Evolutionary conservation across 2,329 filamentous ascomycete genomes (phyloP).

Genomic region (Pestalotiopsis sp.): DNA sequence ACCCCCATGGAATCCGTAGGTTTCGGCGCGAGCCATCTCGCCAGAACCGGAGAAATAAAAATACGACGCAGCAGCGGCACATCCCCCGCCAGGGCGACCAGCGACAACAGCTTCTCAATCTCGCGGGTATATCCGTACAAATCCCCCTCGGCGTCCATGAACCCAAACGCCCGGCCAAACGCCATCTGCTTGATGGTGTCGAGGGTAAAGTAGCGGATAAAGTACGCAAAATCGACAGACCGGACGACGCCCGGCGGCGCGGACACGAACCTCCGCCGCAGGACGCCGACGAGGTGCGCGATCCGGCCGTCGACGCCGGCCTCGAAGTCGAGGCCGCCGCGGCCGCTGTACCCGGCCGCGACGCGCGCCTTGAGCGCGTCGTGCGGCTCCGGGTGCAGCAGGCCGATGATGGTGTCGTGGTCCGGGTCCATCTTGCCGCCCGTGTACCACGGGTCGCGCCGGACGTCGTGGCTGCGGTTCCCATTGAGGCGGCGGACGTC

Average conservation of each 20-base stretch:
- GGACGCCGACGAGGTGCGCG: conserved; percentile 41
- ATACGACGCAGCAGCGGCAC: conserved; percentile 3
- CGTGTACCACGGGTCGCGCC: conserved; percentile 46
- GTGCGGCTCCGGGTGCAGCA: conserved; percentile 45
- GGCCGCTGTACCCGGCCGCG: conserved; percentile 23
- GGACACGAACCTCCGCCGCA: conserved; percentile 36
- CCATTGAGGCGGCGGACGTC: conserved; percentile 39
- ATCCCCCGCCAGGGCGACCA: neutral
- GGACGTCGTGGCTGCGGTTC: conserved; percentile 35
- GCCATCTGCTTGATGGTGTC: conserved; percentile 11
- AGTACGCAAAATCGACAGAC: conserved; percentile 12
- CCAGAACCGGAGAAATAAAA: neutral
- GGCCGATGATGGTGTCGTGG: conserved; percentile 55
- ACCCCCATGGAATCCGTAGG: neutral
- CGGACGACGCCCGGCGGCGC: neutral
- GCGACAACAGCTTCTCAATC: neutral
- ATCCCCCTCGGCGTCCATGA: conserved; percentile 13
- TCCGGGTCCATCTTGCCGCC: conserved; percentile 54
- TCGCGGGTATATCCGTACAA: conserved; percentile 3
- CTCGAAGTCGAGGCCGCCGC: conserved; percentile 25
- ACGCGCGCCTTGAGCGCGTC: conserved; percentile 44
- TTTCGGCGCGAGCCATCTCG: neutral
- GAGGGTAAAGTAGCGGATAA: conserved; percentile 12
- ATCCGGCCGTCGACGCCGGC: conserved; percentile 48
- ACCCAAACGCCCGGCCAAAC: conserved; percentile 8